Conservation (phyloP, 108 stramenopile genomes). For the Skeletonema costatum region DNA sequence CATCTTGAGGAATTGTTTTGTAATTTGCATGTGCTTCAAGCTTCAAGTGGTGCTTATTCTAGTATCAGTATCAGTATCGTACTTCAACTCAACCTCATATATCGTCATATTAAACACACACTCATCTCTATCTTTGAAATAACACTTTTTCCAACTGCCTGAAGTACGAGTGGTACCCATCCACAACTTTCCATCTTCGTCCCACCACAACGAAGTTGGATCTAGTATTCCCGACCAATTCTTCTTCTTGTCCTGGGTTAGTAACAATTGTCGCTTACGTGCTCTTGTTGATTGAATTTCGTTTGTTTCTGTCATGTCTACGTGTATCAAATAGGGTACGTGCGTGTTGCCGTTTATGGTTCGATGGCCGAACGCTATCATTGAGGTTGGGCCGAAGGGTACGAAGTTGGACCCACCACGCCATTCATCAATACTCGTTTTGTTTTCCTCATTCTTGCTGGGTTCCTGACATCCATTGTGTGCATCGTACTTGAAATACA, state of each 20-base stretch:
- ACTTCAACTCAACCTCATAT: slow-evolving; percentile 10
- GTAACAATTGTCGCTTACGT: not conserved
- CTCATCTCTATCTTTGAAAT: slow-evolving; percentile 2
- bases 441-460: not conserved
- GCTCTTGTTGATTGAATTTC: not conserved
- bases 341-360: slow-evolving; percentile 9
- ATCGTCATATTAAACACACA: slow-evolving; percentile 9
- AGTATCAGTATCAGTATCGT: not conserved
- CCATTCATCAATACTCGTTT: not conserved
- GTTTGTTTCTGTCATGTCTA: slow-evolving; percentile 5
- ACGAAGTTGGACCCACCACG: slow-evolving; percentile 10
- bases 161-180: slow-evolving; percentile 13
- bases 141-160: slow-evolving; percentile 8
- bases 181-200: not conserved
- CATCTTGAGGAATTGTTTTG: no score
- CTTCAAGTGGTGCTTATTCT: no score
- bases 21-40: no score
- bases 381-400: not conserved
- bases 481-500: slow-evolving; percentile 13
- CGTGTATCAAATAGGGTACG: slow-evolving; percentile 5
- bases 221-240: slow-evolving; percentile 12
- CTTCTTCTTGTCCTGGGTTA: not conserved
- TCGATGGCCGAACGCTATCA: slow-evolving; percentile 8
- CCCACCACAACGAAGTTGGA: slow-evolving; percentile 20
- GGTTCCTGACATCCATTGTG: slow-evolving; percentile 5